Conservation (phyloP, 306 rosid species). For the Alnus rubra region DNA sequence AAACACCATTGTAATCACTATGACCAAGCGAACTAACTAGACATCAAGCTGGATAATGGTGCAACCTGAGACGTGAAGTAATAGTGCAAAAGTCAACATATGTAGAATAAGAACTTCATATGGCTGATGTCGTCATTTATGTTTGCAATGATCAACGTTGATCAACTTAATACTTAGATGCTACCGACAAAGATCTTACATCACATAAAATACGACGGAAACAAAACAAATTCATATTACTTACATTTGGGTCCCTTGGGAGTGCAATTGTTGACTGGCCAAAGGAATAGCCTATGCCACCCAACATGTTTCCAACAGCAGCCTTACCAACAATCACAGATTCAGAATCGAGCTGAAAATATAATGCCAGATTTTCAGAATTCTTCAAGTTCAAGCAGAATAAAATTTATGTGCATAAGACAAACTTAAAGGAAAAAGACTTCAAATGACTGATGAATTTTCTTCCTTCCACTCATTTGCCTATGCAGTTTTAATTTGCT, state of each 20-base stretch:
- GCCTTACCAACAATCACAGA: slow-evolving; percentile 76
- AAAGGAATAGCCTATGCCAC: slow-evolving; percentile 95
- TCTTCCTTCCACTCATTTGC: neutral
- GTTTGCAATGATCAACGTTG: slow-evolving; percentile 9
- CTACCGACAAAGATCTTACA: slow-evolving; percentile 9
- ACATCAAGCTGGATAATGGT: neutral
- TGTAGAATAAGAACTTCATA: neutral
- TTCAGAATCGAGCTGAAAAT: slow-evolving; percentile 80
- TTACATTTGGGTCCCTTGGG: slow-evolving; percentile 53
- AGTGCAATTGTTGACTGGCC: slow-evolving; percentile 85
- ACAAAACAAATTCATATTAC: slow-evolving; percentile 31
- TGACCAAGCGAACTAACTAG: neutral
- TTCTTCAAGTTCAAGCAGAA: slow-evolving; percentile 28
- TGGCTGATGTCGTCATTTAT: neutral
- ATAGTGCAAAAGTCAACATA: neutral
- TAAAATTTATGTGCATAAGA: slow-evolving; percentile 16
- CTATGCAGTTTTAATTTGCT: neutral
- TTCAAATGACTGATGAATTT: neutral
- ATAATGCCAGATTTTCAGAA: slow-evolving; percentile 29
- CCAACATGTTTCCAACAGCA: slow-evolving; percentile 83
- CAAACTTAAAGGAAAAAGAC: slow-evolving; percentile 13
- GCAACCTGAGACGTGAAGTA: neutral
- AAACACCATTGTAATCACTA: slow-evolving; percentile 4
- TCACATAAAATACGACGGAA: slow-evolving; percentile 11
- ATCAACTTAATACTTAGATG: slow-evolving; percentile 13